Base-by-base conservation (phyloP, 192 early-diverging fungal genomes). In the Spinellus fusiger region DNA sequence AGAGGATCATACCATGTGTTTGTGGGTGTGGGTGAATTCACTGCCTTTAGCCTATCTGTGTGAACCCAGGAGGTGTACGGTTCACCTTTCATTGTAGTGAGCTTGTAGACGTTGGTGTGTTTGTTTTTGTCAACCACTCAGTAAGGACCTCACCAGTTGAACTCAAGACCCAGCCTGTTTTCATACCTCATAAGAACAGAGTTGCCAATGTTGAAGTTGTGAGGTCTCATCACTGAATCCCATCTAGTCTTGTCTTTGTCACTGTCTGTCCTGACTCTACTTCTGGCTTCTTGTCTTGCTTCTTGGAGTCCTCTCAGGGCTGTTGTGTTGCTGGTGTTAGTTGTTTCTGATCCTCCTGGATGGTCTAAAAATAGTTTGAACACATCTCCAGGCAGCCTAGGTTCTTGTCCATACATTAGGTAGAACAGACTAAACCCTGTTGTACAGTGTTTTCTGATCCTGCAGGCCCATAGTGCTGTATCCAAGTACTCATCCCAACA, bases 401-500 rank as follows among this genome's bases (percentile, higher is more conserved):
- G 54, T 2, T 55, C 27, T n/a, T 5, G n/a, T 20, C 54, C 54
- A 55, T 55, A 55, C 20, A 22, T 29, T 15, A 55, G n/a, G 32
- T 37, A 55, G 16, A 55, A 55, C 5, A 22, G 52, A 25, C 40
- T 66, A 12, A 27, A 68, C 4, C 44, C 29, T 26, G 22, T 33
- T 1, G 13, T 59, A 18, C 18, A 48, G 56, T 25, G 33, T n/a
- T 54, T 53, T 6, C 53, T 34, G 5, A 59, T 54, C 9, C 56
- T 23, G n/a, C 49, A 51, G 1, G 56, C 64, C 23, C 59, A 60
- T 1, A 49, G 18, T 18, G 27, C 47, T 25, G 29, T 50, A 29
- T 60, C 48, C 28, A 60, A 12, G 29, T 50, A 60, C 8, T 60
- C 49, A 28, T 64, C 62, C 62, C 53, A 64, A n/a, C 62, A 13